A percentile compares a stretch with the other conserved stretches of the same genome.
Conservation (phyloP, 768 basidiomycete genomes). For the Leucocoprinus sp. region DNA sequence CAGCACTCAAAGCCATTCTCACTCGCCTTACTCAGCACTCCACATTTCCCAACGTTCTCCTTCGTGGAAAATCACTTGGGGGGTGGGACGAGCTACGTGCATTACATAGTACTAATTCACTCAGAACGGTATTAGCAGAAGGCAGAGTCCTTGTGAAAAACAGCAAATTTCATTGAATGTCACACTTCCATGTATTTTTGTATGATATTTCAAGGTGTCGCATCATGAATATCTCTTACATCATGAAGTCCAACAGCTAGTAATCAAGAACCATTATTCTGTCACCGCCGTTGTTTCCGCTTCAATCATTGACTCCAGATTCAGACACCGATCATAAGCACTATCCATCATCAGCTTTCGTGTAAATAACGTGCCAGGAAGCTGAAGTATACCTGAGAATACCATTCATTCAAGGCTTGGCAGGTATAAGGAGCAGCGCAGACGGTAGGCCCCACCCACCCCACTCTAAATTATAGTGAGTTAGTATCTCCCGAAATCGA, state of each 20-base stretch:
- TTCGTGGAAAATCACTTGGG: slow-evolving; percentile 56
- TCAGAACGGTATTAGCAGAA: slow-evolving; percentile 38
- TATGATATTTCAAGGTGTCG: neutral
- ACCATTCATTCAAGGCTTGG: slow-evolving; percentile 14
- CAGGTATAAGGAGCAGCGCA: slow-evolving; percentile 20
- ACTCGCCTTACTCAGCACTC: slow-evolving; percentile 54
- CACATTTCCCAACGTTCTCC: slow-evolving; percentile 72
- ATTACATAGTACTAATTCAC: slow-evolving; percentile 39
- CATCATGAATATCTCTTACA: neutral
- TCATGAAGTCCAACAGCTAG: neutral
- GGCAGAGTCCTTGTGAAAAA: slow-evolving; percentile 34
- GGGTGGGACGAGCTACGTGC: slow-evolving; percentile 54
- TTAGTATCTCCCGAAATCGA: slow-evolving; percentile 2
- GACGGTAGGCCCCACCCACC: slow-evolving; percentile 21
- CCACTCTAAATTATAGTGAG: slow-evolving; percentile 14
- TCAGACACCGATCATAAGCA: neutral
- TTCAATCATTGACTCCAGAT: slow-evolving; percentile 8
- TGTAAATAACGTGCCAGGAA: neutral
- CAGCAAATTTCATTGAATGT: slow-evolving; percentile 7
- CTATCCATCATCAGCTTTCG: slow-evolving; percentile 8
- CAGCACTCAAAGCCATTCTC: slow-evolving; percentile 57
- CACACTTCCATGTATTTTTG: slow-evolving; percentile 1
- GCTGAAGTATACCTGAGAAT: slow-evolving; percentile 17
- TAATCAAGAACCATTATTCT: neutral
- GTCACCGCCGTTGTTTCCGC: neutral